Base-by-base conservation (phyloP, 495 filamentous ascomycete genomes). In the Trichoderma gamsii region DNA sequence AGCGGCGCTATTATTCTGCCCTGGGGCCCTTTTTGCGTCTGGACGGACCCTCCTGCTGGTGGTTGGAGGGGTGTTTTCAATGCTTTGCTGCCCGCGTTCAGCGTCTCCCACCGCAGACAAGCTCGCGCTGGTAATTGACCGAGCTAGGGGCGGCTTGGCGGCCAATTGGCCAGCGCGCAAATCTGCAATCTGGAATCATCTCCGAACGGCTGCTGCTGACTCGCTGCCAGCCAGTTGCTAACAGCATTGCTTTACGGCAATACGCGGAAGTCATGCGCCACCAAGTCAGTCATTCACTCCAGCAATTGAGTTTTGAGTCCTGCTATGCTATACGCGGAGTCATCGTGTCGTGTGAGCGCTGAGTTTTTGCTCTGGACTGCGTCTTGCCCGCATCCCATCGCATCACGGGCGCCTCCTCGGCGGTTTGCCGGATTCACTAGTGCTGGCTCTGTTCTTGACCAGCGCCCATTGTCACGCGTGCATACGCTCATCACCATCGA, bases 371-470 rank as follows among this genome's bases (percentile, higher is more conserved):
- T 61, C 5, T 61, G 8, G 27, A 29, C 11, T 21, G 27, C 16
- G 11, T 61, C 11, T 32, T 32, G 56, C 25, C 56, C 56, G 56
- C 23, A 61, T 61, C 56, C 11, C 56, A 52, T 52, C 18, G n/a
- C 49, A 23, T 52, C 49, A 32, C 23, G 56, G 56, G 56, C 56
- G 56, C 56, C 56, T 61, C 56, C 15, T 61, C 56, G 56, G 56
- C 56, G 9, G 25, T 61, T 61, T 61, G 21, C 23, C 56, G 23
- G 56, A 25, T 13, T 32, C 23, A 25, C 56, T 61, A 61, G 56
- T 61, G 23, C 25, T 61, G 56, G 27, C 27, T 13, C 56, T 61
- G 9, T n/a, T 56, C 18, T n/a, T 29, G 13, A 32, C 51, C 51
- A 25, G 21, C 51, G 8, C 35, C 35, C 35, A 38, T 38, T 38